phyloP scores from a whole-genome alignment of 192 early-diverging fungal species.

The Rhizophagus sp. region DNA sequence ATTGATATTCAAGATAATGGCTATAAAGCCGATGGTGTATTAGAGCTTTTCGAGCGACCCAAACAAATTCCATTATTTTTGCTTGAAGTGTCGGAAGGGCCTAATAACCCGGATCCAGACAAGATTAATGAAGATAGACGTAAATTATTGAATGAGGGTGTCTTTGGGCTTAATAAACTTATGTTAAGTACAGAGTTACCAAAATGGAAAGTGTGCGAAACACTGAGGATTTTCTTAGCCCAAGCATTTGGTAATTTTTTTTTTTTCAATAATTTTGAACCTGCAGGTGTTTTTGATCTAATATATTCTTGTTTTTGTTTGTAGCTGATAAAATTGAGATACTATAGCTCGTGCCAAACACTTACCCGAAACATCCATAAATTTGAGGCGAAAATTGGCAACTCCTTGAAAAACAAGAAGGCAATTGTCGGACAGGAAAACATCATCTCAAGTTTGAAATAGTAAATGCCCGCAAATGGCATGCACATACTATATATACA shows the following conservation, averaged over 20 bases:
- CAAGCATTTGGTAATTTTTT: slow-evolving; percentile 11
- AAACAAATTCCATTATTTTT: slow-evolving; percentile 14
- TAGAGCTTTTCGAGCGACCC: background rate
- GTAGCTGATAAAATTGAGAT: background rate
- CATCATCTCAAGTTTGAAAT: slow-evolving; percentile 18
- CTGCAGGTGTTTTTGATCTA: too few relatives aligned
- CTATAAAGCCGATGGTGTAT: slow-evolving; percentile 4
- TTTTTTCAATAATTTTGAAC: background rate
- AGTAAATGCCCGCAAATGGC: slow-evolving; percentile 9
- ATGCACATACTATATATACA: slow-evolving; percentile 14
- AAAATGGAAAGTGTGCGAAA: background rate
- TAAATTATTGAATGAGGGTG: background rate
- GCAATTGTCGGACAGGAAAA: slow-evolving; percentile 8
- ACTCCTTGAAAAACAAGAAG: background rate
- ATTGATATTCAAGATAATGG: background rate
- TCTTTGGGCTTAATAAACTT: slow-evolving; percentile 3
- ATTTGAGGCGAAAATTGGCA: slow-evolving; percentile 19
- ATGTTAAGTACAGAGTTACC: background rate
- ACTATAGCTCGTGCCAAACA: background rate
- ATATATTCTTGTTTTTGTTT: too few relatives aligned
- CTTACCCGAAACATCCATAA: slow-evolving; percentile 18
- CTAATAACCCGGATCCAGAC: background rate
- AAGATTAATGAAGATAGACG: slow-evolving; percentile 2
- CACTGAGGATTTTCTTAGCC: background rate
- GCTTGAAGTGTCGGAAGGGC: background rate